phyloP scores from a whole-genome alignment of 495 filamentous ascomycete species.

The Aspergillus diversus region DNA sequence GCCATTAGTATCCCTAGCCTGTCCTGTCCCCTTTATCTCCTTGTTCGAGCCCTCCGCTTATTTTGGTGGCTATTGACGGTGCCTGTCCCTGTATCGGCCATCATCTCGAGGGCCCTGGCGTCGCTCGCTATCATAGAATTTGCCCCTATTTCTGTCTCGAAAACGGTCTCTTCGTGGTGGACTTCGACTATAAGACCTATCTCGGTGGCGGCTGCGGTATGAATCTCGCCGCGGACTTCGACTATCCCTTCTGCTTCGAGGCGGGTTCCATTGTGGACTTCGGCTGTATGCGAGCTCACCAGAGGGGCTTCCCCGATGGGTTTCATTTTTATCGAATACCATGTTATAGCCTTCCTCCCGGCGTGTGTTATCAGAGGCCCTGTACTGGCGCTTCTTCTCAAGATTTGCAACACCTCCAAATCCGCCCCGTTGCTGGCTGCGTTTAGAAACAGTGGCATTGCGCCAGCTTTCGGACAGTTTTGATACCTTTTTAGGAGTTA shows the following conservation, averaged over 20 bases:
- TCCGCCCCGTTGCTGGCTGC: slow-evolving; percentile 70
- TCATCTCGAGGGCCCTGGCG: slow-evolving; percentile 33
- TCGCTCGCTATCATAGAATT: slow-evolving; percentile 24
- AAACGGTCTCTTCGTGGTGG: slow-evolving; percentile 39
- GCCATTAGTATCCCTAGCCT: not conserved
- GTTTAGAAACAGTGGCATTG: slow-evolving; percentile 81
- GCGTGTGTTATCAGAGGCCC: slow-evolving; percentile 61
- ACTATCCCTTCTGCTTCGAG: slow-evolving; percentile 46
- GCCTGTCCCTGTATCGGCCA: slow-evolving; percentile 37
- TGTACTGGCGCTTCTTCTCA: slow-evolving; percentile 90
- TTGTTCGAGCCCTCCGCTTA: slow-evolving; percentile 2
- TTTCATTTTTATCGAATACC: slow-evolving; percentile 79
- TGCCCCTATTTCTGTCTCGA: slow-evolving; percentile 20
- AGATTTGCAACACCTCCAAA: slow-evolving; percentile 87
- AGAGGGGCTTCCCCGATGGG: slow-evolving; percentile 37
- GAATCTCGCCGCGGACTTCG: slow-evolving; percentile 50
- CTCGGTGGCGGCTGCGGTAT: slow-evolving; percentile 32
- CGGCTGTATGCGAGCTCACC: slow-evolving; percentile 29
- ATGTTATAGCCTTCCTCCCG: slow-evolving; percentile 72
- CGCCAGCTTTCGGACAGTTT: slow-evolving; percentile 92
- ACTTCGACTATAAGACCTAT: slow-evolving; percentile 56
- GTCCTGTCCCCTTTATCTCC: not conserved
- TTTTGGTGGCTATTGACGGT: slow-evolving; percentile 24
- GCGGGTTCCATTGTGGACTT: slow-evolving; percentile 30
- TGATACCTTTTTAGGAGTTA: slow-evolving; percentile 55